These are phyloP conservation scores for Albizia julibrissin DNA, from an alignment of 306 rosid species.

Conservation along the genomic window DNA sequence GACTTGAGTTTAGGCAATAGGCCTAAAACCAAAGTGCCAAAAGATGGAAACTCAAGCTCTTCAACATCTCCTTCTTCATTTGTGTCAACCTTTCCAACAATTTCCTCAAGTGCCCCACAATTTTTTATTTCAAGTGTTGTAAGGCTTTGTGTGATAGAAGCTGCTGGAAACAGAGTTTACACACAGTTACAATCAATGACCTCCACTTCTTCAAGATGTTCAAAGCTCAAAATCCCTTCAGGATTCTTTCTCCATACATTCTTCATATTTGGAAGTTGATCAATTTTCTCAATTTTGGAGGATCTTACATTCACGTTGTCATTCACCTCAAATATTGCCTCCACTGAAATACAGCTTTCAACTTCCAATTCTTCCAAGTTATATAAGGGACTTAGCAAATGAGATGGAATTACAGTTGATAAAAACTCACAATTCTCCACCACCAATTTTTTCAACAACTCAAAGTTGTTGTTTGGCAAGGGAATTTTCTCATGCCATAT, in stretches of 20 bases:
- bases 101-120: not conserved
- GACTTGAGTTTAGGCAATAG: not conserved
- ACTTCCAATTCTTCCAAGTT: constrained; percentile 13
- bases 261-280: not conserved
- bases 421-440: not conserved
- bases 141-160: not conserved
- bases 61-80: not conserved
- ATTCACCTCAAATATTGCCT: not conserved
- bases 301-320: not conserved
- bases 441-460: not conserved
- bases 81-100: not conserved
- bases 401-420: constrained; percentile 1
- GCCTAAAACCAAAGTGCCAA: too few species aligned
- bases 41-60: not conserved
- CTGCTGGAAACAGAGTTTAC: not conserved
- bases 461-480: not conserved
- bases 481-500: not conserved
- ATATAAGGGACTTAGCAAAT: not conserved
- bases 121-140: not conserved
- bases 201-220: not conserved
- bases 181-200: not conserved
- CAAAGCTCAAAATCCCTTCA: not conserved
- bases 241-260: not conserved
- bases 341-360: not conserved
- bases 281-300: not conserved